These are phyloP conservation scores for Penicillium flavigenum DNA, from an alignment of 495 filamentous ascomycete genomes.

Conservation along the genomic window DNA sequence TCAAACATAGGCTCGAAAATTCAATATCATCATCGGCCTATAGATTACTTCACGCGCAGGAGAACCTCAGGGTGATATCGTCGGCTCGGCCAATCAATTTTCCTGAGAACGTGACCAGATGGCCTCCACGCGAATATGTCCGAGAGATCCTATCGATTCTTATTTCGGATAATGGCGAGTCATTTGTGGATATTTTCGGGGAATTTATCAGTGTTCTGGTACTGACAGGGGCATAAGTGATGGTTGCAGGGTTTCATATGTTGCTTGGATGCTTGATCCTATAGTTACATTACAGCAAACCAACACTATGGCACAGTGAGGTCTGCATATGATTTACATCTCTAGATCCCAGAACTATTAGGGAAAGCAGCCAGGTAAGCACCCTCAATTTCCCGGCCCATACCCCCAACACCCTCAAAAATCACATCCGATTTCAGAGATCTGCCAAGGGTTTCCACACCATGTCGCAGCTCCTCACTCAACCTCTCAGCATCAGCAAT, in stretches of 20 bases:
- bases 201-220: background rate
- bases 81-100: slow-evolving; percentile 8
- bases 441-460: slow-evolving; percentile 37
- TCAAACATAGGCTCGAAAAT: background rate
- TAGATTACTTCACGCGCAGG: background rate
- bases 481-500: slow-evolving; percentile 37
- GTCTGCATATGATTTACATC: background rate
- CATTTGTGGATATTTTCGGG: background rate
- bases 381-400: slow-evolving; percentile 26
- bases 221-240: background rate
- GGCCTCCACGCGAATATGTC: background rate
- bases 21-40: background rate
- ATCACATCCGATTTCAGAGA: slow-evolving; percentile 35
- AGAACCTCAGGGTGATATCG: background rate
- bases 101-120: background rate
- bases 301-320: background rate
- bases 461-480: slow-evolving; percentile 44
- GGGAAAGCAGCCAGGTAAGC: slow-evolving; percentile 23
- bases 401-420: slow-evolving; percentile 25
- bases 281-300: background rate
- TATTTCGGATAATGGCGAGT: background rate
- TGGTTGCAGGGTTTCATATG: background rate
- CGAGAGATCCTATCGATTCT: background rate
- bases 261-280: background rate
- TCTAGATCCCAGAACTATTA: slow-evolving; percentile 11